Percentiles rank a stretch among this genome's conserved stretches.
phyloP scores from a whole-genome alignment of 768 basidiomycete species.

The Hirschioporus abietinus region DNA sequence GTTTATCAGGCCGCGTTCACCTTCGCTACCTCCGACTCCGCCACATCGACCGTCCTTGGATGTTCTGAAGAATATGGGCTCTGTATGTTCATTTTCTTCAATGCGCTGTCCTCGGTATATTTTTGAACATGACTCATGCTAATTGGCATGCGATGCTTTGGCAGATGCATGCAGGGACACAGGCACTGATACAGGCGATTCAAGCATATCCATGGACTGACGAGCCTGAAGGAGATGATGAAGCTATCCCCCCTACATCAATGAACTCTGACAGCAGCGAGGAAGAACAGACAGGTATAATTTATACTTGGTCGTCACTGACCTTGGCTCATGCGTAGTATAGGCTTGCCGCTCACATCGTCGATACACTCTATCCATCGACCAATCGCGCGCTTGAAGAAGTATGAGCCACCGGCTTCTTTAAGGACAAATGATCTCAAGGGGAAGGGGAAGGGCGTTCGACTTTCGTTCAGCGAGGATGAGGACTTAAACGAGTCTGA shows the following conservation, averaged over 20 bases:
- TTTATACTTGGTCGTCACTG: slow-evolving; percentile 1
- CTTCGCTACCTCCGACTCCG: slow-evolving; percentile 33
- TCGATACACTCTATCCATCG: slow-evolving; percentile 87
- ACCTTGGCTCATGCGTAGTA: slow-evolving; percentile 8
- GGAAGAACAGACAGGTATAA: slow-evolving; percentile 37
- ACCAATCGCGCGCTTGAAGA: slow-evolving; percentile 65
- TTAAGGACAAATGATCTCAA: slow-evolving; percentile 16
- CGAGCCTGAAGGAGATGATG: slow-evolving; percentile 65
- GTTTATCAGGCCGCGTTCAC: slow-evolving; percentile 73
- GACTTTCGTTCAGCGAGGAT: neutral
- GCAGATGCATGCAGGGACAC: slow-evolving; percentile 84
- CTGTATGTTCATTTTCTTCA: slow-evolving; percentile 41
- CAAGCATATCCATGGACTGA: slow-evolving; percentile 80
- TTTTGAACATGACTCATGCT: slow-evolving; percentile 9
- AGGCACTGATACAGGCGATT: slow-evolving; percentile 83
- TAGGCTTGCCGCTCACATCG: slow-evolving; percentile 48
- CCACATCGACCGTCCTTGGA: slow-evolving; percentile 38
- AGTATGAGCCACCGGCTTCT: slow-evolving; percentile 25
- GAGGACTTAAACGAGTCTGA: slow-evolving; percentile 31
- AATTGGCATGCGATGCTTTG: slow-evolving; percentile 12
- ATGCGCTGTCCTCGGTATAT: slow-evolving; percentile 6
- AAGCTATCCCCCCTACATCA: slow-evolving; percentile 36
- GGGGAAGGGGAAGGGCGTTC: slow-evolving; percentile 30
- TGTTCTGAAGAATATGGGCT: slow-evolving; percentile 63
- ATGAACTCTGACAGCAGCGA: slow-evolving; percentile 62